Base-by-base conservation (phyloP, 768 basidiomycete genomes). In the Flagelloscypha sp. region DNA sequence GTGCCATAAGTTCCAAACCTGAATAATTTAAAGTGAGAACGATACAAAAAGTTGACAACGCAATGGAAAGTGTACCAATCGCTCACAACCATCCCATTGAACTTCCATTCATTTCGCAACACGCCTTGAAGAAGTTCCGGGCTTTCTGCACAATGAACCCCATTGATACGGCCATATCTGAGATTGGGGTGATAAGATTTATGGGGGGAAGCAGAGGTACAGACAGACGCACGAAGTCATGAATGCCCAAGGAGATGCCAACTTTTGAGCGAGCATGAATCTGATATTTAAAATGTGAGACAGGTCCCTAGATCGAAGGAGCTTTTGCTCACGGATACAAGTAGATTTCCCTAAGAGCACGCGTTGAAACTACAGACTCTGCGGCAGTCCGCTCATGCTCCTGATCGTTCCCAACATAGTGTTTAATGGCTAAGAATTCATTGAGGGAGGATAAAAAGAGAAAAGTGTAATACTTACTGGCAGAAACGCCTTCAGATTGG, bases 1-100 rank as follows among this genome's bases (percentile, higher is more conserved):
- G 79, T 66, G 17, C 78, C 71, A 49, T 86, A 85, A 1, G 74
- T 70, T 11, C 84, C 84, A 46, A 73, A 76, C 81, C 79, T 81
- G 36, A 15, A 31, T 23, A 35, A 25, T 5, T 4, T n/a, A 13
- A 18, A 4, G n/a, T 27, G 30, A 30, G 20, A 30, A n/a, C 18
- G 7, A 16, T 9, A 9, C 17, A 25, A 16, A 20, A 9, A 36
- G 24, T 8, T 20, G 17, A 36, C 8, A 7, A 13, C 11, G 15
- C 16, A 19, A 11, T 27, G 23, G 24, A 13, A 24, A 27, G 6
- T 38, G 16, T 54, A 83, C 86, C 85, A 89, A 53, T 87, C 86
- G 43, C 80, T 83, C 59, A 87, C 82, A 41, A 84, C 62, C 27
- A 75, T 52, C 0, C 82, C 80, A 20, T 76, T 62, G 45, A 80